These are phyloP conservation scores for Cyberlindnera xylosilytica DNA, from an alignment of 805 yeast species.

Conservation along the genomic window DNA sequence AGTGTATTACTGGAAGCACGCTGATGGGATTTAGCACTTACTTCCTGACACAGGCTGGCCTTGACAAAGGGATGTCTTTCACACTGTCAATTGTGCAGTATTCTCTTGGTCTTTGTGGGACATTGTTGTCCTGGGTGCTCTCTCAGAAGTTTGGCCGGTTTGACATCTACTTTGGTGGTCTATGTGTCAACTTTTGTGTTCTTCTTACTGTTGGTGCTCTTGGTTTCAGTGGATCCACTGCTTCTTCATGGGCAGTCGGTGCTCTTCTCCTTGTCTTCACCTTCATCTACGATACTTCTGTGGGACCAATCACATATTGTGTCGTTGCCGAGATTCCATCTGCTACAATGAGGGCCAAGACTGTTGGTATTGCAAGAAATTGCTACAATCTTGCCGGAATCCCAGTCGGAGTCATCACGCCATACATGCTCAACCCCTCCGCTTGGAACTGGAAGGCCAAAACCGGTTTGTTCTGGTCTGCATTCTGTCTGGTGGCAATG, in stretches of 20 bases:
- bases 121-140: constrained; percentile 31
- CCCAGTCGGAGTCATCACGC: constrained; percentile 36
- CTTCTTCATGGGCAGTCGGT: constrained; percentile 29
- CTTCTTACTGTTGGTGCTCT: constrained; percentile 29
- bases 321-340: constrained; percentile 40
- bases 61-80: constrained; percentile 39
- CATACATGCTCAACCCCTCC: constrained; percentile 45
- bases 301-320: constrained; percentile 40
- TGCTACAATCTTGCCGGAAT: constrained; percentile 33
- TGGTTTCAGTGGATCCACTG: constrained; percentile 17
- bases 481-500: constrained; percentile 28
- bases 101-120: constrained; percentile 32
- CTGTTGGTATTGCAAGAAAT: constrained; percentile 34
- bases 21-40: constrained; percentile 46
- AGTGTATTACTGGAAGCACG: constrained; percentile 45
- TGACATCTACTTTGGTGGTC: constrained; percentile 27
- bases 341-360: constrained; percentile 36
- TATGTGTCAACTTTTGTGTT: constrained; percentile 12
- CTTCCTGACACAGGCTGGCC: constrained; percentile 48
- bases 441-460: constrained; percentile 43
- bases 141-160: constrained; percentile 32
- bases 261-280: constrained; percentile 30
- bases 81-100: constrained; percentile 35
- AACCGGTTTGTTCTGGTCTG: constrained; percentile 45
- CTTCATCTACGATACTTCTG: constrained; percentile 34